Conservation (phyloP, 768 basidiomycete species). For the Mycena latifolia region DNA sequence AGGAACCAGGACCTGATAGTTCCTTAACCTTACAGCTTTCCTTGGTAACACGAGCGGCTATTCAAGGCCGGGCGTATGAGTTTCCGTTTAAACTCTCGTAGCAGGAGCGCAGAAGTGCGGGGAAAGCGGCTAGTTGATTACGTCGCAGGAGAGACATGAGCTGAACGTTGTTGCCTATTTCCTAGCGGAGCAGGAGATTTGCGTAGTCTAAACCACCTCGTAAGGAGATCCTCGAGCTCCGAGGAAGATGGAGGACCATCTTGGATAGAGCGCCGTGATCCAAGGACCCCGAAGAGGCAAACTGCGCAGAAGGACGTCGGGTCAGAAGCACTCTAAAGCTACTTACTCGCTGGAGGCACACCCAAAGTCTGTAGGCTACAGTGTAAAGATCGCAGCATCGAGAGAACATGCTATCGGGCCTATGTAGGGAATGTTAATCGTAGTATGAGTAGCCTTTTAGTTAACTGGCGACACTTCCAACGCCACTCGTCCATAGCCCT, state of each 20-base stretch:
- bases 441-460: too few species aligned
- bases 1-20: conserved; percentile 9
- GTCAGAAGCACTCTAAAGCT: conserved; percentile 23
- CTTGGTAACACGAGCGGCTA: conserved; percentile 17
- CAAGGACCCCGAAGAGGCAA: conserved; percentile 22
- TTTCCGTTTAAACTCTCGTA: too few species aligned
- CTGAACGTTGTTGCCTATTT: background rate
- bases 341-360: conserved; percentile 11
- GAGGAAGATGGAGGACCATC: background rate
- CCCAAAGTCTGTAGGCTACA: conserved; percentile 10
- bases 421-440: too few species aligned
- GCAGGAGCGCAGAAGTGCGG: conserved; percentile 4
- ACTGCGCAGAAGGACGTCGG: conserved; percentile 10
- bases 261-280: conserved; percentile 17
- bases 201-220: background rate
- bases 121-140: conserved; percentile 23
- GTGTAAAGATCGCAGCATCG: conserved; percentile 27
- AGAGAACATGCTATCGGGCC: conserved; percentile 24
- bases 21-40: background rate
- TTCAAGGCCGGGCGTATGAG: conserved; percentile 14
- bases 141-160: conserved; percentile 11
- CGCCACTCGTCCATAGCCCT: too few species aligned
- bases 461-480: too few species aligned
- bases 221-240: conserved; percentile 1
- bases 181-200: background rate